phyloP scores from a whole-genome alignment of 768 basidiomycete genomes.

The Pisolithus marmoratus region DNA sequence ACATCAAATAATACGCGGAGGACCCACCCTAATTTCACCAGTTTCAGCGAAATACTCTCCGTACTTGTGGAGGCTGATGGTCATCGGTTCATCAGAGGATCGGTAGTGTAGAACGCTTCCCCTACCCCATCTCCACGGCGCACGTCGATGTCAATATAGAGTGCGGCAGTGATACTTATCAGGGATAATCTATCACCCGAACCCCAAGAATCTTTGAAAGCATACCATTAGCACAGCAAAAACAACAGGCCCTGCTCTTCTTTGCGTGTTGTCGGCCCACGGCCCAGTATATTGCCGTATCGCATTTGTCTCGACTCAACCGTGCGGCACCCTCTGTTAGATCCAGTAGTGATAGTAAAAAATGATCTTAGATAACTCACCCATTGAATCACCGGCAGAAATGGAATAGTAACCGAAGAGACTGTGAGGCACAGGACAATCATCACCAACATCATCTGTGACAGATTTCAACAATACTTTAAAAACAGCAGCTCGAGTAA shows the following conservation, averaged over 20 bases:
- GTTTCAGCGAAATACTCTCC: conserved; percentile 99
- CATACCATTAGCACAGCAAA: conserved; percentile 96
- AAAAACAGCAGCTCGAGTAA: background rate
- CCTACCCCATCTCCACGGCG: conserved; percentile 99
- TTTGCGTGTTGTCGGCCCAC: conserved; percentile 98
- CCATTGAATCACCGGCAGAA: conserved; percentile 99
- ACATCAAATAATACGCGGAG: background rate
- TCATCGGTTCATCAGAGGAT: conserved; percentile 99
- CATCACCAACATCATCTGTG: conserved; percentile 94
- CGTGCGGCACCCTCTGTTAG: conserved; percentile 90
- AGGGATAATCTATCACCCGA: conserved; percentile 1
- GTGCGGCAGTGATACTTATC: conserved; percentile 73
- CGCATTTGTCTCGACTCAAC: conserved; percentile 92
- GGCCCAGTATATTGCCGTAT: conserved; percentile 99
- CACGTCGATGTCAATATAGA: conserved; percentile 98
- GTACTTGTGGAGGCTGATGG: conserved; percentile 96
- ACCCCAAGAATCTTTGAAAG: background rate
- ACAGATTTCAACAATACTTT: background rate
- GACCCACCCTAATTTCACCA: conserved; percentile 82
- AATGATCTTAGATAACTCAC: conserved; percentile 39
- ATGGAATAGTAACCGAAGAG: conserved; percentile 99
- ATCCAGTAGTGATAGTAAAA: conserved; percentile 2
- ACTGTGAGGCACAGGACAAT: conserved; percentile 98
- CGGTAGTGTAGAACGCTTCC: conserved; percentile 98
- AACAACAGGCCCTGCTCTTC: conserved; percentile 97